Evolutionary conservation across 1,139 yeast genomes (phyloP).

Genomic region (Pichia sp.): DNA sequence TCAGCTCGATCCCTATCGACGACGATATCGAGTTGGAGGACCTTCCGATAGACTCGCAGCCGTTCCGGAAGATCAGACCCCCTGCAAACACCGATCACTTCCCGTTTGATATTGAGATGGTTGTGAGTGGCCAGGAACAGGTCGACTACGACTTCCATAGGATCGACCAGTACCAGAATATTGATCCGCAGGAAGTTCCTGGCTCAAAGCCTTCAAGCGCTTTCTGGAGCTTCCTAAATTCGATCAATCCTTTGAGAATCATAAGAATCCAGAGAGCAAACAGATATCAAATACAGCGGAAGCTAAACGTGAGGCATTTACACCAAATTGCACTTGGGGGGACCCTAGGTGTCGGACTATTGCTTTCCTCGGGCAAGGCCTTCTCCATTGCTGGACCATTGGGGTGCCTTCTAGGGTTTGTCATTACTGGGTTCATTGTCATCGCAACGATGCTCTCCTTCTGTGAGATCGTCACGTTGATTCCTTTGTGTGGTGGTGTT

Average conservation of each 20-base stretch:
- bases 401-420: conserved; percentile 70
- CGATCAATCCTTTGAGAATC: conserved; percentile 15
- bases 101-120: conserved; percentile 24
- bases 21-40: conserved; percentile 23
- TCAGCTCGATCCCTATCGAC: conserved; percentile 20
- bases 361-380: conserved; percentile 74
- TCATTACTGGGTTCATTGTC: conserved; percentile 63
- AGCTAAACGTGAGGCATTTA: conserved; percentile 62
- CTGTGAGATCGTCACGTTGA: conserved; percentile 82
- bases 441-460: conserved; percentile 67
- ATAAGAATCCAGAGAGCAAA: conserved; percentile 21
- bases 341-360: conserved; percentile 77
- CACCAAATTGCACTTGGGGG: conserved; percentile 84
- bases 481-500: conserved; percentile 78
- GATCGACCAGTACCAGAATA: conserved; percentile 19
- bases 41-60: conserved; percentile 29
- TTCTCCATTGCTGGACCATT: conserved; percentile 77
- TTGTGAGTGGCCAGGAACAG: conserved; percentile 29
- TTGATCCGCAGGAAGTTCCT: conserved; percentile 12
- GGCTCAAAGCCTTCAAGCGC: neutral
- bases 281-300: conserved; percentile 43
- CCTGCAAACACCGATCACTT: conserved; percentile 3
- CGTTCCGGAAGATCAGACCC: conserved; percentile 9
- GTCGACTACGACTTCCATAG: conserved; percentile 29
- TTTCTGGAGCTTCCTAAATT: conserved; percentile 8